phyloP scores from a whole-genome alignment of 768 basidiomycete species.

The Nevesoporus exiguus region DNA sequence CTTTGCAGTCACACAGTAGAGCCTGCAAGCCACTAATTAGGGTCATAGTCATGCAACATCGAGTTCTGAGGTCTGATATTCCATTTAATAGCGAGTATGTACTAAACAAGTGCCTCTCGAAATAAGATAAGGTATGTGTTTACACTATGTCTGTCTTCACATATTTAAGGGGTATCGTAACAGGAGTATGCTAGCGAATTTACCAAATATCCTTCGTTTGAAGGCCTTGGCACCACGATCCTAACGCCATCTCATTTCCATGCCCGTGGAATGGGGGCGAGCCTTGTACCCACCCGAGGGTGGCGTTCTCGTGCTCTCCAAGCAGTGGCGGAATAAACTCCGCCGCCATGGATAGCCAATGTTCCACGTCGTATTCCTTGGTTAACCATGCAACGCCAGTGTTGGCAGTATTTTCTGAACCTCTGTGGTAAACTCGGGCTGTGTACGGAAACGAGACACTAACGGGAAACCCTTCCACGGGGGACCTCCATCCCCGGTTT shows the following conservation, averaged over 20 bases:
- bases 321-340: constrained; percentile 1
- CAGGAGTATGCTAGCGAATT: constrained; percentile 6
- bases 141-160: neutral
- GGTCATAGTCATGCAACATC: no score
- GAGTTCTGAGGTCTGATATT: no score
- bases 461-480: constrained; percentile 3
- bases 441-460: constrained; percentile 2
- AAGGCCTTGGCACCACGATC: neutral
- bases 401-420: constrained; percentile 8
- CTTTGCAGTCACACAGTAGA: no score
- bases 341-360: neutral
- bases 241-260: constrained; percentile 1
- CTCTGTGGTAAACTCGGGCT: neutral
- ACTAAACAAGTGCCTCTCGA: no score
- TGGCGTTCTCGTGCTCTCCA: neutral
- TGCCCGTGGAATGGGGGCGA: neutral
- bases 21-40: no score
- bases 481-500: neutral
- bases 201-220: neutral
- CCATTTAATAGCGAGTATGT: neutral
- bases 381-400: constrained; percentile 6
- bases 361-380: constrained; percentile 3
- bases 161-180: neutral
- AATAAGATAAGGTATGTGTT: no score
- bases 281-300: constrained; percentile 8